Conservation (phyloP, 495 filamentous ascomycete genomes). For the Darksidea phi region DNA sequence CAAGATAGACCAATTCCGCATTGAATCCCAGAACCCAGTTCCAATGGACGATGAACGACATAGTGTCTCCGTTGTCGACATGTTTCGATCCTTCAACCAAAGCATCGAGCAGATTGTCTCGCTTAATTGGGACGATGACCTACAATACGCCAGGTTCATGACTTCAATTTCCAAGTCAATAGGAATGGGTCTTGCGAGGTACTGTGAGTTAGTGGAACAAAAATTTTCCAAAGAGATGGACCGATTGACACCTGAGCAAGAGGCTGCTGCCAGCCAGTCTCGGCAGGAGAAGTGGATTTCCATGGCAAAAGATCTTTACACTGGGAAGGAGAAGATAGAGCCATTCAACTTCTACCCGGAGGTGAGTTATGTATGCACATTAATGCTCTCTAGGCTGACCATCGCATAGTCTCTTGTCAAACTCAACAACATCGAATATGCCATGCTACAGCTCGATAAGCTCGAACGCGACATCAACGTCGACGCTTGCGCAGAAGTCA, state of each 20-base stretch:
- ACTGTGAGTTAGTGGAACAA: slow-evolving; percentile 88
- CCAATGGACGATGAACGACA: slow-evolving; percentile 82
- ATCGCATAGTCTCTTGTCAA: slow-evolving; percentile 81
- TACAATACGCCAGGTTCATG: slow-evolving; percentile 96
- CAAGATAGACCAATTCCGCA: slow-evolving; percentile 78
- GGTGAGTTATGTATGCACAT: slow-evolving; percentile 53
- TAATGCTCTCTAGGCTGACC: slow-evolving; percentile 21
- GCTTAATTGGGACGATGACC: slow-evolving; percentile 87
- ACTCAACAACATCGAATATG: slow-evolving; percentile 95
- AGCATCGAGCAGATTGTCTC: slow-evolving; percentile 79
- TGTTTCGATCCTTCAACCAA: slow-evolving; percentile 90
- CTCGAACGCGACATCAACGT: slow-evolving; percentile 87
- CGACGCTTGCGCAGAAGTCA: slow-evolving; percentile 85
- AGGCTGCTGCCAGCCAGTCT: slow-evolving; percentile 70
- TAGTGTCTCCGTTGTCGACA: slow-evolving; percentile 89
- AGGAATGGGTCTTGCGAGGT: slow-evolving; percentile 75
- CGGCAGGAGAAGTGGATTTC: slow-evolving; percentile 89
- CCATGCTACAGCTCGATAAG: slow-evolving; percentile 82
- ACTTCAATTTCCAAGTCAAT: slow-evolving; percentile 89
- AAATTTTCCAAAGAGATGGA: slow-evolving; percentile 93
- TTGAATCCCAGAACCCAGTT: slow-evolving; percentile 61
- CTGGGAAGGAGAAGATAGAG: slow-evolving; percentile 87
- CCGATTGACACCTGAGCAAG: slow-evolving; percentile 80
- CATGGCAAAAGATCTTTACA: slow-evolving; percentile 93
- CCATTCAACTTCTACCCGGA: slow-evolving; percentile 97